Evolutionary conservation across 2,329 filamentous ascomycete species (phyloP).

Genomic region (Hypoxylon sp.): DNA sequence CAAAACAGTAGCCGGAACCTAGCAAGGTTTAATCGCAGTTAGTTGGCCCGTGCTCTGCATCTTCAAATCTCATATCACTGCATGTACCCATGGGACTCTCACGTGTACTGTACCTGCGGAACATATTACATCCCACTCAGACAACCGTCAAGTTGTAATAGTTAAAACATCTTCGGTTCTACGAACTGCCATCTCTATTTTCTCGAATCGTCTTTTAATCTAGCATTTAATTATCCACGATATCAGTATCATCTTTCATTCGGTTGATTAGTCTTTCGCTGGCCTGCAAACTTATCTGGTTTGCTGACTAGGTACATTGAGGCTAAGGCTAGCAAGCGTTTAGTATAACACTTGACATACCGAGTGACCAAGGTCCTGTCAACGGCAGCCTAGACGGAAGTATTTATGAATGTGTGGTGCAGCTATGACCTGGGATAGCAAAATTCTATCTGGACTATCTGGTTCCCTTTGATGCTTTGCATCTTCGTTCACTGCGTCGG

Average conservation of each 20-base stretch:
- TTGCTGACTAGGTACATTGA: conserved; percentile 10
- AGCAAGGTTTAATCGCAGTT: conserved; percentile 20
- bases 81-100: conserved; percentile 42
- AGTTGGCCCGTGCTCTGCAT: conserved; percentile 35
- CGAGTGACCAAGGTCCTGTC: conserved; percentile 20
- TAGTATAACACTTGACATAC: conserved; percentile 20
- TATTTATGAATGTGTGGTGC: conserved; percentile 37
- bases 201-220: conserved; percentile 26
- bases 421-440: conserved; percentile 43
- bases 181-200: conserved; percentile 17
- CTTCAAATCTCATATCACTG: conserved; percentile 35
- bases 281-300: conserved; percentile 13
- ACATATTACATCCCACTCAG: conserved; percentile 36
- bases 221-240: conserved; percentile 19
- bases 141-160: conserved; percentile 22
- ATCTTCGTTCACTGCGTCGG: conserved; percentile 44
- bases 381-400: conserved; percentile 25
- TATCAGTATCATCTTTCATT: conserved; percentile 22
- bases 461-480: conserved; percentile 47
- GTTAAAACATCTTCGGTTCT: conserved; percentile 29
- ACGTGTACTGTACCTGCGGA: conserved; percentile 45
- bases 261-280: conserved; percentile 12
- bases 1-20: conserved; percentile 13
- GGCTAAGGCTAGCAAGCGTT: conserved; percentile 29
- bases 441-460: conserved; percentile 38